Conservation (phyloP, 192 early-diverging fungal species). For the Mortierella antarctica region DNA sequence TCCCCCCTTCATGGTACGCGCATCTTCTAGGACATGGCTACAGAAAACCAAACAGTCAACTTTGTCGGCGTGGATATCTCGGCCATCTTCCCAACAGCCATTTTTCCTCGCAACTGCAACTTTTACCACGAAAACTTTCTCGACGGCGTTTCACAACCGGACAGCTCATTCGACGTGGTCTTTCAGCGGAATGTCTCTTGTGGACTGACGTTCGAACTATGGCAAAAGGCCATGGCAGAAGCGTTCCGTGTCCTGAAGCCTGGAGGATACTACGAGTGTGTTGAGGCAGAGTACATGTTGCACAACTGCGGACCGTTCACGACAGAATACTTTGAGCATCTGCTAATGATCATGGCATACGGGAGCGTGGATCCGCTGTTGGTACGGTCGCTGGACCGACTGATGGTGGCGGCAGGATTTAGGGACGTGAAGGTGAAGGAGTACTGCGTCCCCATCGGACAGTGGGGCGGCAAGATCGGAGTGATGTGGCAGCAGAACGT, state of each 20-base stretch:
- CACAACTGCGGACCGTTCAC: constrained; percentile 33
- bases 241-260: constrained; percentile 39
- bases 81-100: constrained; percentile 47
- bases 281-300: constrained; percentile 33
- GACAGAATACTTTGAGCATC: constrained; percentile 29
- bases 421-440: constrained; percentile 32
- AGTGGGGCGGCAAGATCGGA: constrained; percentile 42
- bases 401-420: constrained; percentile 32
- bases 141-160: constrained; percentile 38
- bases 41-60: constrained; percentile 29
- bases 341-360: constrained; percentile 21
- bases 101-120: constrained; percentile 49
- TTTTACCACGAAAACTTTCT: constrained; percentile 43
- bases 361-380: constrained; percentile 20
- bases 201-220: constrained; percentile 36
- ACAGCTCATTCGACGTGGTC: constrained; percentile 46
- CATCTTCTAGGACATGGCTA: constrained; percentile 37
- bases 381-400: constrained; percentile 20
- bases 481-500: constrained; percentile 37
- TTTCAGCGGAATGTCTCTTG: constrained; percentile 39
- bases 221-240: constrained; percentile 38
- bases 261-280: constrained; percentile 52
- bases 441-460: constrained; percentile 24
- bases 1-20: neutral
- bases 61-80: constrained; percentile 52